phyloP scores from a whole-genome alignment of 768 basidiomycete genomes.

The Agrocybe chaxingu region DNA sequence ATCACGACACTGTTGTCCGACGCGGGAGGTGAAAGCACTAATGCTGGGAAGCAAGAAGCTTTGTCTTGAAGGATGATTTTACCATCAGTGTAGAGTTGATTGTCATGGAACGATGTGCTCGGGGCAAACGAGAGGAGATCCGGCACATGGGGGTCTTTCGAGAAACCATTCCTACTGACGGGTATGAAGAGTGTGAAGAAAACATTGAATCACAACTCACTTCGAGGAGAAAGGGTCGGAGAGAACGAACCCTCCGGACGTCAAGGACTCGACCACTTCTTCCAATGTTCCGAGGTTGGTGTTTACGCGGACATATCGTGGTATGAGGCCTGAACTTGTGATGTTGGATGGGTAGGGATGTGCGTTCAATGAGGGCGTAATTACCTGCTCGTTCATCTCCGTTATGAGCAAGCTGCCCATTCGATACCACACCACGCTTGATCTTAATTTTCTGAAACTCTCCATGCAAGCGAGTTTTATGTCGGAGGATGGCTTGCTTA shows the following conservation, averaged over 20 bases:
- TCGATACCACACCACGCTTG: conserved; percentile 63
- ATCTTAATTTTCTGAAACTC: conserved; percentile 86
- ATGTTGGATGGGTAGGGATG: conserved; percentile 8
- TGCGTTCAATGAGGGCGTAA: conserved; percentile 5
- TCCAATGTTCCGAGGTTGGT: conserved; percentile 63
- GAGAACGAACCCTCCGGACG: conserved; percentile 50
- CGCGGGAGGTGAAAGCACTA: conserved; percentile 74
- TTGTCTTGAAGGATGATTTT: conserved; percentile 95
- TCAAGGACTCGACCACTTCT: conserved; percentile 59
- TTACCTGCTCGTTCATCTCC: conserved; percentile 65
- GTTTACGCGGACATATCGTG: conserved; percentile 86
- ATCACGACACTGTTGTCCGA: conserved; percentile 59
- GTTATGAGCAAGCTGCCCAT: conserved; percentile 59
- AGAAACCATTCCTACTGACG: conserved; percentile 54
- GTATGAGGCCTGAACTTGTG: conserved; percentile 54
- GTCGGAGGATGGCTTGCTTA: conserved; percentile 82
- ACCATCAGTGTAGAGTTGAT: conserved; percentile 70
- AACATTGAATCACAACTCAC: conserved; percentile 29
- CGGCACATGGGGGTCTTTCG: conserved; percentile 75
- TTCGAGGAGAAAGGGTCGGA: conserved; percentile 50
- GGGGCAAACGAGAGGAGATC: conserved; percentile 80
- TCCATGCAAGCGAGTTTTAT: conserved; percentile 84
- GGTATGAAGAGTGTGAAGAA: conserved; percentile 6
- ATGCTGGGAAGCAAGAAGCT: conserved; percentile 94
- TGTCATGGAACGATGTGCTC: conserved; percentile 59